These are phyloP conservation scores for Tricholoma sp. DNA, from an alignment of 768 basidiomycete genomes.

Conservation along the genomic window DNA sequence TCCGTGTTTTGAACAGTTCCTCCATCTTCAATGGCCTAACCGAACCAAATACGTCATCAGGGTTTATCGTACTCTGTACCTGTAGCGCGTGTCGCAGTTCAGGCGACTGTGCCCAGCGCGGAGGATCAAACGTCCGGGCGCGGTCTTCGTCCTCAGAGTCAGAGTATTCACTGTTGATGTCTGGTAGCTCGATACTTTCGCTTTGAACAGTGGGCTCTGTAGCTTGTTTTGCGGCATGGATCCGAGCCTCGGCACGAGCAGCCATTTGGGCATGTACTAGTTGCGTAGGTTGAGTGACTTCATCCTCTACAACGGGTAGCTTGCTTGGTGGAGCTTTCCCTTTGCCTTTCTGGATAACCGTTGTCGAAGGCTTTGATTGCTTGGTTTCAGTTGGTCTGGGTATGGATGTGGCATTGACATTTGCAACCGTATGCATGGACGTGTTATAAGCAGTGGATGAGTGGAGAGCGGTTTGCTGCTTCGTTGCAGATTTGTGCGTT, in stretches of 20 bases:
- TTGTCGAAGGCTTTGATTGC: slow-evolving; percentile 23
- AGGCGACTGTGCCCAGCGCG: slow-evolving; percentile 90
- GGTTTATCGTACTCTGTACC: slow-evolving; percentile 81
- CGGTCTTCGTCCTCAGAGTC: slow-evolving; percentile 91
- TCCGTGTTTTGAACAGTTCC: slow-evolving; percentile 79
- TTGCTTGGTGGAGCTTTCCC: slow-evolving; percentile 35
- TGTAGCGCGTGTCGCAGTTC: slow-evolving; percentile 74
- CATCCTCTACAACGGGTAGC: slow-evolving; percentile 39
- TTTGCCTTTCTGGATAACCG: slow-evolving; percentile 39
- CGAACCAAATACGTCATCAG: slow-evolving; percentile 88
- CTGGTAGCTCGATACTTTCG: slow-evolving; percentile 88
- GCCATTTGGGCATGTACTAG: slow-evolving; percentile 64
- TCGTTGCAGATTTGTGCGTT: slow-evolving; percentile 39
- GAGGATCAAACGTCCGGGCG: slow-evolving; percentile 64
- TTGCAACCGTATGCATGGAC: slow-evolving; percentile 24
- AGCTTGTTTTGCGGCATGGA: slow-evolving; percentile 49
- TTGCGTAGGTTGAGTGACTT: slow-evolving; percentile 55
- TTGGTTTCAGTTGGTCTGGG: slow-evolving; percentile 33
- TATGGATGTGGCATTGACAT: slow-evolving; percentile 19
- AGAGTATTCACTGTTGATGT: slow-evolving; percentile 95
- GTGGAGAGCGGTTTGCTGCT: slow-evolving; percentile 31
- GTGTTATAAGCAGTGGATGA: slow-evolving; percentile 37
- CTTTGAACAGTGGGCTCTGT: slow-evolving; percentile 40
- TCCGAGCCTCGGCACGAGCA: slow-evolving; percentile 62
- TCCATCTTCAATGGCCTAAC: slow-evolving; percentile 88